These are phyloP conservation scores for Seiridium unicorne DNA, from an alignment of 2,329 filamentous ascomycete genomes.

Conservation along the genomic window DNA sequence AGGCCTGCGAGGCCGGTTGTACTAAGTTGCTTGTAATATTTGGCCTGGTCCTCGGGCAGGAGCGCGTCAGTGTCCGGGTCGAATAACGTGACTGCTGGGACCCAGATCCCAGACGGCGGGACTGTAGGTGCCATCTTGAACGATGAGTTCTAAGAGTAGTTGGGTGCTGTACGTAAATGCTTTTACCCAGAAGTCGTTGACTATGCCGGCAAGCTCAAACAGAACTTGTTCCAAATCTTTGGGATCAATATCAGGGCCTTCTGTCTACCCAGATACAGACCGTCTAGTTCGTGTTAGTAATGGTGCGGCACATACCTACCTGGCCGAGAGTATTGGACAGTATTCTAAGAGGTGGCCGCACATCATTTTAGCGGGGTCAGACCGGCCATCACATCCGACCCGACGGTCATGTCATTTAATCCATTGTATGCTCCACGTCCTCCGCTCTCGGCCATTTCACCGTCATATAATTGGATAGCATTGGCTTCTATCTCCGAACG, in stretches of 20 bases:
- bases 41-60: constrained; percentile 41
- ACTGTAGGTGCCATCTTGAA: constrained; percentile 18
- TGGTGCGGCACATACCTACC: too few relatives aligned
- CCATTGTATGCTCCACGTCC: not conserved
- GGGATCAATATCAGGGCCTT: too few relatives aligned
- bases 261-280: too few relatives aligned
- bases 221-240: too few relatives aligned
- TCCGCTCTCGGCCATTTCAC: not conserved
- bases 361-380: not conserved
- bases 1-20: constrained; percentile 28
- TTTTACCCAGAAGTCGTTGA: too few relatives aligned
- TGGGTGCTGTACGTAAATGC: too few relatives aligned
- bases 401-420: not conserved
- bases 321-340: not conserved
- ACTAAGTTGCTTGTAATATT: constrained; percentile 50
- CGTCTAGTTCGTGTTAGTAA: too few relatives aligned
- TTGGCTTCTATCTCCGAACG: too few relatives aligned
- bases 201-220: too few relatives aligned
- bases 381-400: not conserved
- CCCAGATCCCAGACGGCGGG: constrained; percentile 40
- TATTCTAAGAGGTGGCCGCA: not conserved
- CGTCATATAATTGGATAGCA: too few relatives aligned
- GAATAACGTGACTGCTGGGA: constrained; percentile 52
- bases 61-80: constrained; percentile 45
- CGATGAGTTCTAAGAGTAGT: too few relatives aligned